A percentile compares a stretch with the other conserved stretches of the same genome.
Evolutionary conservation across 148 eudicot species (phyloP).

Genomic region (Tetragonia tetragonoides): DNA sequence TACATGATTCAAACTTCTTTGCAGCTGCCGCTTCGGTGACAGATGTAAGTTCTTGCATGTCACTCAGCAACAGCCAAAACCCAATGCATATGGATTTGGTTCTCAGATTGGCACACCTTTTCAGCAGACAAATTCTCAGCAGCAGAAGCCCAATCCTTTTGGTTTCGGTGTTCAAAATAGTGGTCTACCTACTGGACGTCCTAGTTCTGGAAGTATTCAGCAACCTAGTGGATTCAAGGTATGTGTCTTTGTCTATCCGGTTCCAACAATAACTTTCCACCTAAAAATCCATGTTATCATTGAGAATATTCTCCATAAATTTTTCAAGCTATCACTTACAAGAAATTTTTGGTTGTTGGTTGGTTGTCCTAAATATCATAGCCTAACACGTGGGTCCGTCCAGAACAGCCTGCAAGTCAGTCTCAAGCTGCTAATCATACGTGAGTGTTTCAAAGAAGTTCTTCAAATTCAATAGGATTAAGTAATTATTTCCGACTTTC

Average conservation of each 20-base stretch:
- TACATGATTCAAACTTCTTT: constrained; percentile 20
- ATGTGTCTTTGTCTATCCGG: constrained; percentile 13
- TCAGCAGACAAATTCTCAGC: constrained; percentile 47
- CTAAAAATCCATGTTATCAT: not conserved
- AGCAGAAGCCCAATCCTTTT: constrained; percentile 74
- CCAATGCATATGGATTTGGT: constrained; percentile 73
- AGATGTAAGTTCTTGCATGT: constrained; percentile 69
- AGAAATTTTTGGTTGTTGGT: not conserved
- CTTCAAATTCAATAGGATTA: not conserved
- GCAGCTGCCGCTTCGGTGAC: constrained; percentile 84
- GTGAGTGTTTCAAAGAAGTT: constrained; percentile 42
- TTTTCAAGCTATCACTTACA: not conserved
- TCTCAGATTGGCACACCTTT: constrained; percentile 46
- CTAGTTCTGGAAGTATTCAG: constrained; percentile 40
- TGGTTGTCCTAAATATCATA: constrained; percentile 24
- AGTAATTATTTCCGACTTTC: not conserved
- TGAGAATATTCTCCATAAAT: not conserved
- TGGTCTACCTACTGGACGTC: constrained; percentile 43
- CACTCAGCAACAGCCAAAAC: constrained; percentile 48
- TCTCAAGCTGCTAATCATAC: constrained; percentile 51
- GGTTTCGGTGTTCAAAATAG: constrained; percentile 75
- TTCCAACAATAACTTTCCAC: not conserved
- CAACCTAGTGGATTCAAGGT: constrained; percentile 59
- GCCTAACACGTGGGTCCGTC: constrained; percentile 94
- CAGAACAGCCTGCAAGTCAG: constrained; percentile 56